Conservation (phyloP, 768 basidiomycete species). For the Nidularia pulvinata region DNA sequence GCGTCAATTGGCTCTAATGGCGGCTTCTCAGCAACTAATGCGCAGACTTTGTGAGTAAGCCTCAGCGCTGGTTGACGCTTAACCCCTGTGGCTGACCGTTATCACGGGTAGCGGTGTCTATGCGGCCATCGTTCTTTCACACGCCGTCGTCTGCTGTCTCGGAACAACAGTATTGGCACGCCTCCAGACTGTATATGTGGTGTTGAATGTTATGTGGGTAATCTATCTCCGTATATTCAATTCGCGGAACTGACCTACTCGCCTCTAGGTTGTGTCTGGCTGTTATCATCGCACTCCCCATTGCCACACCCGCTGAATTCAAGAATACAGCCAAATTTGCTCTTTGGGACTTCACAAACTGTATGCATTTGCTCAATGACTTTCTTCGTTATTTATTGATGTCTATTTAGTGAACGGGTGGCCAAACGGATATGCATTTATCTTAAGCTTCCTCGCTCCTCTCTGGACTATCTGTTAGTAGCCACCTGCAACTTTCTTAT, state of each 20-base stretch:
- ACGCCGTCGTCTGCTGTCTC: conserved; percentile 66
- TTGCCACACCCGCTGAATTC: conserved; percentile 56
- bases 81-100: background rate
- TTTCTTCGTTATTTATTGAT: background rate
- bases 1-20: conserved; percentile 52
- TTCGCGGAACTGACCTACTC: background rate
- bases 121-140: conserved; percentile 55
- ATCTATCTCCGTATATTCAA: background rate
- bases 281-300: conserved; percentile 70
- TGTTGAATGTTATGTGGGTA: conserved; percentile 65
- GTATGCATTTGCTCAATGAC: conserved; percentile 25
- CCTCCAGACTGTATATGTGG: conserved; percentile 67
- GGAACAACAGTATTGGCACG: conserved; percentile 67
- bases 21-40: conserved; percentile 36
- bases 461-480: conserved; percentile 38
- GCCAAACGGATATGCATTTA: conserved; percentile 60
- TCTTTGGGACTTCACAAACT: conserved; percentile 59
- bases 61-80: background rate
- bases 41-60: conserved; percentile 42
- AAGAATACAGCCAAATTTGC: conserved; percentile 63
- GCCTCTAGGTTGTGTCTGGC: conserved; percentile 52
- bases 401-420: conserved; percentile 44
- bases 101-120: conserved; percentile 56
- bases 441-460: conserved; percentile 38
- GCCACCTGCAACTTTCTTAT: background rate